Evolutionary conservation across 2,329 filamentous ascomycete genomes (phyloP).

Genomic region (Aspergillus sp.): DNA sequence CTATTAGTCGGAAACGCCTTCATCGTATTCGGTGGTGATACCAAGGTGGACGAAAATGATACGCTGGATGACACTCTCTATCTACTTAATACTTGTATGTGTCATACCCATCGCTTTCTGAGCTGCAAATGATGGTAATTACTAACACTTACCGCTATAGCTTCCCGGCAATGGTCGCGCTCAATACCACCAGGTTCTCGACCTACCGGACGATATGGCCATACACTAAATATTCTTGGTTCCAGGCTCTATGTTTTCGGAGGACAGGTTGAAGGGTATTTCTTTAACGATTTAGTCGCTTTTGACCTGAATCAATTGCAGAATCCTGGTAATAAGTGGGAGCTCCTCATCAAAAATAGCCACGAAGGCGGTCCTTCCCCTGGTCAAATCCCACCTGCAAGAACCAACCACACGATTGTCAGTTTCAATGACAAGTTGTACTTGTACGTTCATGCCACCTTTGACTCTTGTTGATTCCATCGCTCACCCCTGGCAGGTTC

Average conservation of each 20-base stretch:
- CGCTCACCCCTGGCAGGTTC: slow-evolving; percentile 60
- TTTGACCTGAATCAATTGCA: slow-evolving; percentile 96
- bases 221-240: slow-evolving; percentile 92
- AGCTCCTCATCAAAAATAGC: slow-evolving; percentile 78
- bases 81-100: slow-evolving; percentile 93
- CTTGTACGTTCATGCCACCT: slow-evolving; percentile 60
- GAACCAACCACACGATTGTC: slow-evolving; percentile 92
- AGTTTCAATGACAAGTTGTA: slow-evolving; percentile 93
- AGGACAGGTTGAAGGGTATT: slow-evolving; percentile 93
- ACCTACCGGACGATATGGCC: slow-evolving; percentile 89
- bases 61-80: slow-evolving; percentile 93
- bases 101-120: background rate
- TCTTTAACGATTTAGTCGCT: slow-evolving; percentile 94
- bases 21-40: slow-evolving; percentile 98
- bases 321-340: slow-evolving; percentile 88
- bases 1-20: slow-evolving; percentile 96
- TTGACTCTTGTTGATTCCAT: background rate
- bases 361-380: slow-evolving; percentile 57
- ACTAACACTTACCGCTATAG: slow-evolving; percentile 49
- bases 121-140: slow-evolving; percentile 1
- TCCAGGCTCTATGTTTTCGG: slow-evolving; percentile 98
- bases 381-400: slow-evolving; percentile 74
- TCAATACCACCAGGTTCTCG: slow-evolving; percentile 83
- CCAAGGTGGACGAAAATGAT: slow-evolving; percentile 92
- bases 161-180: slow-evolving; percentile 96